Evolutionary conservation across 2,329 filamentous ascomycete species (phyloP).

Genomic region (Fusarium humuli): DNA sequence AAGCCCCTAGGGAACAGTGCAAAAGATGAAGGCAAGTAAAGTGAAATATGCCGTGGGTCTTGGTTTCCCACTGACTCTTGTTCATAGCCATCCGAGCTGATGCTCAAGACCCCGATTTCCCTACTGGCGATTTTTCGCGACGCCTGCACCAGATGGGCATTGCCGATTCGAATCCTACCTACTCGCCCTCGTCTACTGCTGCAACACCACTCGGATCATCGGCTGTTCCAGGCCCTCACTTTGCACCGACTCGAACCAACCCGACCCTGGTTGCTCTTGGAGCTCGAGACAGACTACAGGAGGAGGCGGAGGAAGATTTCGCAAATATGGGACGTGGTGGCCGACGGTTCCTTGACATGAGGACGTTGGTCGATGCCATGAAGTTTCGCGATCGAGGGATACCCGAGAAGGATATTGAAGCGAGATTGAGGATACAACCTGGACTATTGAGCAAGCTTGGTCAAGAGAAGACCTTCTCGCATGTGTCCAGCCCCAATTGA

Average conservation of each 20-base stretch:
- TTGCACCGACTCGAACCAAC: conserved; percentile 53
- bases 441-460: conserved; percentile 62
- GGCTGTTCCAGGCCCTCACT: conserved; percentile 44
- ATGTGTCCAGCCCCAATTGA: conserved; percentile 48
- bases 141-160: conserved; percentile 67
- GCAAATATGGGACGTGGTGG: conserved; percentile 54
- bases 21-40: conserved; percentile 39
- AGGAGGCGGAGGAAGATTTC: conserved; percentile 58
- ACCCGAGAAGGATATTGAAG: conserved; percentile 58
- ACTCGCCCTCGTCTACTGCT: conserved; percentile 64
- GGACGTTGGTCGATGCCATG: conserved; percentile 60
- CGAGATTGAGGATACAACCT: conserved; percentile 56
- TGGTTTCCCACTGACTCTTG: conserved; percentile 17
- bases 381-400: conserved; percentile 57
- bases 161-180: conserved; percentile 65
- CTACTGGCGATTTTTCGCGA: conserved; percentile 60
- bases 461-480: conserved; percentile 53
- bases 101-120: conserved; percentile 55
- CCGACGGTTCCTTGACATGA: conserved; percentile 61
- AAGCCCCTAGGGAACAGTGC: conserved; percentile 24
- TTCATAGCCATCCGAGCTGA: conserved; percentile 55
- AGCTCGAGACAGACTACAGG: conserved; percentile 59
- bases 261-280: conserved; percentile 63
- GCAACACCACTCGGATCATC: conserved; percentile 32
- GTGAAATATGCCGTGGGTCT: not conserved